phyloP scores from a whole-genome alignment of 768 basidiomycete species.

The Mycena alexandri region DNA sequence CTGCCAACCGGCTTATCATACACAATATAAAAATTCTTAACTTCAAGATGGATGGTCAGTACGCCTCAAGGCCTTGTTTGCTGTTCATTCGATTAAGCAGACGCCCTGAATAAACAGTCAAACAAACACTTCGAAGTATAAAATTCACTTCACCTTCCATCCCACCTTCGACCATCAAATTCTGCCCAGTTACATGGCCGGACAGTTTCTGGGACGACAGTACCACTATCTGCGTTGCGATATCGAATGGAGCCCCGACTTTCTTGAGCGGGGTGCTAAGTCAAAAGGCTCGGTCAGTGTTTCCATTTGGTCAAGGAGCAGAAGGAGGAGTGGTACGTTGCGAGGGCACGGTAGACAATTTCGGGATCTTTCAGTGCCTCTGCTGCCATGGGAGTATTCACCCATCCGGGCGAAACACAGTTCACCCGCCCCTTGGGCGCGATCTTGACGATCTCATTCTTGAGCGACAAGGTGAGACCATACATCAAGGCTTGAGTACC shows the following conservation, averaged over 20 bases:
- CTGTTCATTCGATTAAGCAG: slow-evolving; percentile 10
- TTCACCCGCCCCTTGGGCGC: slow-evolving; percentile 81
- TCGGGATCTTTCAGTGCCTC: slow-evolving; percentile 67
- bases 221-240: slow-evolving; percentile 74
- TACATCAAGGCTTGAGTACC: slow-evolving; percentile 72
- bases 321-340: too few species aligned
- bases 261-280: slow-evolving; percentile 78
- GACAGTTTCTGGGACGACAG: slow-evolving; percentile 72
- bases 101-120: slow-evolving; percentile 1
- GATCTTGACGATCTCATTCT: slow-evolving; percentile 86
- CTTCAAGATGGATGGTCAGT: background rate
- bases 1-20: too few species aligned
- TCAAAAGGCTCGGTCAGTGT: too few species aligned
- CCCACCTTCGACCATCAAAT: slow-evolving; percentile 79
- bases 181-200: slow-evolving; percentile 79
- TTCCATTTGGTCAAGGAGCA: too few species aligned
- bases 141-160: slow-evolving; percentile 71
- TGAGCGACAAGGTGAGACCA: slow-evolving; percentile 74
- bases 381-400: slow-evolving; percentile 73
- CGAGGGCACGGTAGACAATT: slow-evolving; percentile 45
- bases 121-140: too few species aligned
- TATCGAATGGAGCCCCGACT: slow-evolving; percentile 69
- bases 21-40: background rate
- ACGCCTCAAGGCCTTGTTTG: slow-evolving; percentile 14
- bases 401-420: slow-evolving; percentile 77